phyloP scores from a whole-genome alignment of 2,329 filamentous ascomycete species.

The Fusarium sp. region DNA sequence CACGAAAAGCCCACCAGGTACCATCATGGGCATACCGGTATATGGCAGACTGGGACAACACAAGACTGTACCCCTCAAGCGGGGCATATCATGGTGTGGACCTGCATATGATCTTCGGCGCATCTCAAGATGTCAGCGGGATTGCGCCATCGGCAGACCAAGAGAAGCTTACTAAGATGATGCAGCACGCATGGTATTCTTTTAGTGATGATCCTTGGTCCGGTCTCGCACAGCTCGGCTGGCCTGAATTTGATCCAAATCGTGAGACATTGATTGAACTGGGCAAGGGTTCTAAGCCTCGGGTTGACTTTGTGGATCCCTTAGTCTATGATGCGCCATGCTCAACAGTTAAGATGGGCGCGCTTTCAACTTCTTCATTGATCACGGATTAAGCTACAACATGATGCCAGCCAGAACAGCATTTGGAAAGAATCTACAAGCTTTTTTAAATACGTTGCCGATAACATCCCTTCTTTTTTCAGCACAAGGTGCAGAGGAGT shows the following conservation, averaged over 20 bases:
- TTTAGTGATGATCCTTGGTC: constrained; percentile 55
- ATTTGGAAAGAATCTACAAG: too few species aligned
- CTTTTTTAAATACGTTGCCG: too few species aligned
- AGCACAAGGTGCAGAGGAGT: too few species aligned
- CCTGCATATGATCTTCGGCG: constrained; percentile 62
- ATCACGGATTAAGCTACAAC: too few species aligned
- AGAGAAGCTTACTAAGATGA: constrained; percentile 49
- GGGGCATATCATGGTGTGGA: constrained; percentile 64
- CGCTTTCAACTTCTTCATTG: constrained; percentile 21
- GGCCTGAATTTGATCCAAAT: constrained; percentile 42
- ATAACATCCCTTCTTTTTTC: too few species aligned
- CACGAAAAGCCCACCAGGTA: constrained; percentile 52
- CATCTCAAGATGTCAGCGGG: constrained; percentile 55
- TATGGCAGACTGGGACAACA: constrained; percentile 63
- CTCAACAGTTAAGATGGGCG: constrained; percentile 39
- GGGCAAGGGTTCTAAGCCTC: constrained; percentile 18
- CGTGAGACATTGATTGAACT: constrained; percentile 31
- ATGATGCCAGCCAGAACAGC: too few species aligned
- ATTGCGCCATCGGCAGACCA: constrained; percentile 51
- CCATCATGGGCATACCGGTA: constrained; percentile 62
- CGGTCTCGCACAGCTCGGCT: constrained; percentile 50
- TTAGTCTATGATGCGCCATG: constrained; percentile 33
- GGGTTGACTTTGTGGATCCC: constrained; percentile 25
- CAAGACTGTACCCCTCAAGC: constrained; percentile 58
- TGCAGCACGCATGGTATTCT: constrained; percentile 58